Conservation (phyloP, 2,329 filamentous ascomycete genomes). For the Huntiella abstrusa region DNA sequence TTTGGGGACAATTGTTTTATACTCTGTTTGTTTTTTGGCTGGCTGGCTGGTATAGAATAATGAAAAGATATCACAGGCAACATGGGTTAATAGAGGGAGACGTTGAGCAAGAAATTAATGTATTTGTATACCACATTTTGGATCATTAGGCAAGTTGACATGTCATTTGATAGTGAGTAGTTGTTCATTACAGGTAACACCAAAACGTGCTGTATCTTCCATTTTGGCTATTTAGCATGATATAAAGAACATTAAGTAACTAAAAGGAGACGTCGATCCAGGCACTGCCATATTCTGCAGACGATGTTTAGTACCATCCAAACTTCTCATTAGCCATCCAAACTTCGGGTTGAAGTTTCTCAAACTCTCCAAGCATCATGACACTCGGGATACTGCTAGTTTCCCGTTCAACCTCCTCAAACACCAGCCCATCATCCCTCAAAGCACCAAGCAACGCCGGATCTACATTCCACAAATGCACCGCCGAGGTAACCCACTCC, state of each 20-base stretch:
- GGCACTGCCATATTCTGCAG: background rate
- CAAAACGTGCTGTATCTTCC: too few species aligned
- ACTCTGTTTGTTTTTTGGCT: background rate
- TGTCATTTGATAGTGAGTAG: too few species aligned
- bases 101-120: too few species aligned
- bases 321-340: slow-evolving; percentile 66
- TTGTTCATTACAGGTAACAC: too few species aligned
- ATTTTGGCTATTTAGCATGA: background rate
- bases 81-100: too few species aligned
- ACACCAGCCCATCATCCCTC: slow-evolving; percentile 26
- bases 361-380: slow-evolving; percentile 37
- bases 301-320: slow-evolving; percentile 44
- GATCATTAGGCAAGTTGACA: too few species aligned
- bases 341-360: slow-evolving; percentile 25
- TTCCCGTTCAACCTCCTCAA: slow-evolving; percentile 36
- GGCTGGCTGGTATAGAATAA: background rate
- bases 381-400: slow-evolving; percentile 50
- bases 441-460: slow-evolving; percentile 30
- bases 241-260: slow-evolving; percentile 13
- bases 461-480: slow-evolving; percentile 73
- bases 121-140: too few species aligned
- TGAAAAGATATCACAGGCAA: background rate
- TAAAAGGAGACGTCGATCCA: slow-evolving; percentile 10
- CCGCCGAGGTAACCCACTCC: slow-evolving; percentile 48
- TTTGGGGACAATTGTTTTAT: too few species aligned